These are phyloP conservation scores for Cruciata laevipes DNA, from an alignment of 257 asterid genomes.

Conservation along the genomic window DNA sequence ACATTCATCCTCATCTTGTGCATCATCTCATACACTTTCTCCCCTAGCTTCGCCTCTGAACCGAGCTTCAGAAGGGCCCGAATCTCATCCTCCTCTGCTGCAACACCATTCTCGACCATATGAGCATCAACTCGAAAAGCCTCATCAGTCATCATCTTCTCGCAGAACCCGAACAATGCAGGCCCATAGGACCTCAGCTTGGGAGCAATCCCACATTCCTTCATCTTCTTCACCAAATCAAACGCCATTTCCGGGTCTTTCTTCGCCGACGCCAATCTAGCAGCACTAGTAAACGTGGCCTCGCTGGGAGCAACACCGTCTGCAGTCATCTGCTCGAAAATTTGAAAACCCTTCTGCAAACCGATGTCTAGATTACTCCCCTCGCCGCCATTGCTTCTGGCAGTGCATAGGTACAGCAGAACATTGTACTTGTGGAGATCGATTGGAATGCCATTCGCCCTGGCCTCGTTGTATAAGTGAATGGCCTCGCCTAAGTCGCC, in stretches of 20 bases:
- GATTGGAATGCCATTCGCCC: conserved; percentile 35
- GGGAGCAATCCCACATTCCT: conserved; percentile 52
- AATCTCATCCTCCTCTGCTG: conserved; percentile 81
- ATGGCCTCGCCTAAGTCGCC: conserved; percentile 61
- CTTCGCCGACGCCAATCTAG: conserved; percentile 82
- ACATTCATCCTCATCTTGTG: conserved; percentile 77
- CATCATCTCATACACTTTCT: conserved; percentile 77
- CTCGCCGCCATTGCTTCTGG: conserved; percentile 18
- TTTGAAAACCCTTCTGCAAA: conserved; percentile 68
- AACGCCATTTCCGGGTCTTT: conserved; percentile 85
- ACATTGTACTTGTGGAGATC: conserved; percentile 62
- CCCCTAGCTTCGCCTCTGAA: conserved; percentile 44
- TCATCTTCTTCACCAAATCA: conserved; percentile 68
- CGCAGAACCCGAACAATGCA: conserved; percentile 73
- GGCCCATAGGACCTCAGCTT: conserved; percentile 89
- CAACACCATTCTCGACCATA: conserved; percentile 61
- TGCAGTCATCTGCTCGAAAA: conserved; percentile 58
- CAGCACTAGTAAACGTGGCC: conserved; percentile 84
- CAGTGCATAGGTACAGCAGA: conserved; percentile 68
- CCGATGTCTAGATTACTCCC: conserved; percentile 23
- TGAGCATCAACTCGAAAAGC: conserved; percentile 83
- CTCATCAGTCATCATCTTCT: conserved; percentile 56
- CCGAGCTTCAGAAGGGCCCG: conserved; percentile 66
- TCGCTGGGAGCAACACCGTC: conserved; percentile 71
- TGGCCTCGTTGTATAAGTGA: conserved; percentile 74